Conservation (phyloP, 148 eudicot genomes). For the Silene latifolia region DNA sequence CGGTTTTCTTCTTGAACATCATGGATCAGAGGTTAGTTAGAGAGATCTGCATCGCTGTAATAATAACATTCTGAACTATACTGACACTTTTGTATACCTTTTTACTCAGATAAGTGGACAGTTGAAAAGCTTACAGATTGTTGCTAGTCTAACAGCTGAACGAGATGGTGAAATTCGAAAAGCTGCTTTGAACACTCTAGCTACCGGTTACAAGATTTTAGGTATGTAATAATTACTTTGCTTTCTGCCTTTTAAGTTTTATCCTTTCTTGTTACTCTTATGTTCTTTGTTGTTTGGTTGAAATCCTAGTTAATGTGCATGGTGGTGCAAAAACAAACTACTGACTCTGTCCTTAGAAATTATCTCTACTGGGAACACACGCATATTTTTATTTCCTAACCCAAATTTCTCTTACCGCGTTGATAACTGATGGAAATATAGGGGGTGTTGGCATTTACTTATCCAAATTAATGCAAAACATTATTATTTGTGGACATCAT, state of each 20-base stretch:
- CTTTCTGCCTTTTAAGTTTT: neutral
- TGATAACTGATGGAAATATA: too few relatives aligned
- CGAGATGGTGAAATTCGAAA: slow-evolving; percentile 94
- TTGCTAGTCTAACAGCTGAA: slow-evolving; percentile 92
- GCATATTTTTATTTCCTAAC: neutral
- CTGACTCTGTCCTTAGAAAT: neutral
- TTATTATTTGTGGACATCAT: too few relatives aligned
- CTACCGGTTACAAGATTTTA: slow-evolving; percentile 87
- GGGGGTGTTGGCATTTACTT: too few relatives aligned
- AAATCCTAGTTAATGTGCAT: neutral
- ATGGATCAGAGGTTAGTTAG: slow-evolving; percentile 66
- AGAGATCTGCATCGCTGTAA: neutral
- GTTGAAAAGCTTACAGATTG: slow-evolving; percentile 84
- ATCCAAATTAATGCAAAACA: too few relatives aligned
- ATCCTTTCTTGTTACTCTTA: neutral
- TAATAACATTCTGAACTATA: neutral
- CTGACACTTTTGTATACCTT: slow-evolving; percentile 9
- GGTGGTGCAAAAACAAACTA: neutral
- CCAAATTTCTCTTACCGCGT: neutral
- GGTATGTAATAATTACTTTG: slow-evolving; percentile 36
- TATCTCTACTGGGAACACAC: neutral
- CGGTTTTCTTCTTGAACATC: slow-evolving; percentile 76
- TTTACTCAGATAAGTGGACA: slow-evolving; percentile 70
- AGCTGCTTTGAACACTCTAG: slow-evolving; percentile 83
- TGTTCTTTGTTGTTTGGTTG: neutral